phyloP scores from a whole-genome alignment of 176 grass and related monocot genomes.

The Puya raimondii region DNA sequence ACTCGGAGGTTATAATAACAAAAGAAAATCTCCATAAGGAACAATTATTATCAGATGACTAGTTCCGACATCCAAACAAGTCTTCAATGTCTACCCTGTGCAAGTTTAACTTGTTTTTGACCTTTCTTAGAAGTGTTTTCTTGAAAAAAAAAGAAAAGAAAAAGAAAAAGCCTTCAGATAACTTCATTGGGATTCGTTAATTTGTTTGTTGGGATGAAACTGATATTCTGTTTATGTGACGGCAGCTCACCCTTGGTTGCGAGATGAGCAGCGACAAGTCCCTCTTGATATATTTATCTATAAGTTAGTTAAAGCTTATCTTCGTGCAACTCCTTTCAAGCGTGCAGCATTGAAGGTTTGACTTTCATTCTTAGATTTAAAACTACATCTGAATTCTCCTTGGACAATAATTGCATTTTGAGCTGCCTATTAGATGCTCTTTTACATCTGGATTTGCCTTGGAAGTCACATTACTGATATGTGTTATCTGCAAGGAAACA shows the following conservation, averaged over 20 bases:
- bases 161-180: not conserved
- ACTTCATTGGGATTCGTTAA: slow-evolving; percentile 2
- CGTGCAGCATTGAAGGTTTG: slow-evolving; percentile 90
- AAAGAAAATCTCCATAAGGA: too few relatives aligned
- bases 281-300: slow-evolving; percentile 81
- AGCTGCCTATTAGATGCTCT: not conserved
- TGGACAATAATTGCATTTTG: not conserved
- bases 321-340: slow-evolving; percentile 79
- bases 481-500: too few relatives aligned
- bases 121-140: too few relatives aligned
- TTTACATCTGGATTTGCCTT: too few relatives aligned
- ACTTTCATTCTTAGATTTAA: slow-evolving; percentile 10
- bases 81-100: not conserved
- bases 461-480: too few relatives aligned
- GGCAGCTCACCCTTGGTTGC: slow-evolving; percentile 85
- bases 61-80: not conserved
- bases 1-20: too few relatives aligned
- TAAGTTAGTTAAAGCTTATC: slow-evolving; percentile 72
- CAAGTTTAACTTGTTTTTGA: not conserved
- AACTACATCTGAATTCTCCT: not conserved
- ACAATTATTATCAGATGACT: too few relatives aligned
- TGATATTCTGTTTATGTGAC: slow-evolving; percentile 21
- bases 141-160: too few relatives aligned
- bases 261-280: slow-evolving; percentile 49
- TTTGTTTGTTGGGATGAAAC: not conserved